These are phyloP conservation scores for Luvunga scandens DNA, from an alignment of 345 rosid species.

Conservation along the genomic window DNA sequence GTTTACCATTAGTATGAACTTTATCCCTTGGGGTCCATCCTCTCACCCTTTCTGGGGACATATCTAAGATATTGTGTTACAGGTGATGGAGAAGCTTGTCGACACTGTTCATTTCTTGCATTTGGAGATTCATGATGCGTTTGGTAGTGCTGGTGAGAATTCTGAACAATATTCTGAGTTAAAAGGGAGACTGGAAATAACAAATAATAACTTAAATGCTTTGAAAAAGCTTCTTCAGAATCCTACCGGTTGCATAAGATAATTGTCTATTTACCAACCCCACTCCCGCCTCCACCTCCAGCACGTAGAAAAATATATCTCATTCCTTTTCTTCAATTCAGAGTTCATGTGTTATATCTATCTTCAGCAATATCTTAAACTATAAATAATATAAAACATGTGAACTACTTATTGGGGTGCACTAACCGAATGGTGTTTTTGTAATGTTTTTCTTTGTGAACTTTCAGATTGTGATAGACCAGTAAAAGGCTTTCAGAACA, in stretches of 20 bases:
- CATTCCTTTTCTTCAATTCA: not conserved
- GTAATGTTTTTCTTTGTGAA: constrained; percentile 14
- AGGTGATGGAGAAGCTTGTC: constrained; percentile 98
- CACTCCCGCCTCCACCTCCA: no score
- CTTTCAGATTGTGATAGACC: constrained; percentile 67
- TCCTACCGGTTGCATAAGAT: not conserved
- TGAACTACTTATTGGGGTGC: not conserved
- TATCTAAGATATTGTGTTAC: constrained; percentile 14
- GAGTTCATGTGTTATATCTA: not conserved
- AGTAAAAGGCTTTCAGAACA: constrained; percentile 33
- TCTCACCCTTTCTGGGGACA: not conserved
- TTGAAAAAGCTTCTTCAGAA: not conserved
- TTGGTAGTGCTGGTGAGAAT: constrained; percentile 76
- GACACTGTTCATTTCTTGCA: constrained; percentile 94
- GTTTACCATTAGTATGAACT: not conserved
- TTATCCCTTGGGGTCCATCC: not conserved
- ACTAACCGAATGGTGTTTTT: not conserved
- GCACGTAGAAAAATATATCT: not conserved
- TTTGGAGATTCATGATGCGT: constrained; percentile 86
- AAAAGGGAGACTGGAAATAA: no score
- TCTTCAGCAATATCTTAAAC: not conserved
- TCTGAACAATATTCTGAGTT: not conserved
- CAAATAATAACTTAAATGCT: not conserved
- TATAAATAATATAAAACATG: not conserved
- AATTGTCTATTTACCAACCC: not conserved